Evolutionary conservation across 2,329 filamentous ascomycete genomes (phyloP).

Genomic region (Fusarium decemcellulare): DNA sequence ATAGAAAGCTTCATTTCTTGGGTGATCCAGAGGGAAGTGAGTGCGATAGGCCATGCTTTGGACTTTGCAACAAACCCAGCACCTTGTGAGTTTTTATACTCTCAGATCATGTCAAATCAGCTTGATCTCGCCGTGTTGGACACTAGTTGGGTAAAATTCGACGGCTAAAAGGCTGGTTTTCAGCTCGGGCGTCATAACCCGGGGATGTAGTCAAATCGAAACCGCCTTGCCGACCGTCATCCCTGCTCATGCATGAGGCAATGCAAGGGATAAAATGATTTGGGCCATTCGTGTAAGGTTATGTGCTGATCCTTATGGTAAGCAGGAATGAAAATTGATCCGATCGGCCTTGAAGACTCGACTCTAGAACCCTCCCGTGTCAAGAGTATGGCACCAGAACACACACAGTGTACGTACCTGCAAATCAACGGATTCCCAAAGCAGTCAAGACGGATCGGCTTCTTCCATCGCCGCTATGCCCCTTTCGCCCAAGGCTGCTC

Average conservation of each 20-base stretch:
- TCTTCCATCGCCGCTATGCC: conserved; percentile 12
- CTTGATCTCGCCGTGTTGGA: not conserved
- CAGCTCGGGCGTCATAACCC: not conserved
- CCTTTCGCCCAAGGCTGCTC: conserved; percentile 1
- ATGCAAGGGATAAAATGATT: not conserved
- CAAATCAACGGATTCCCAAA: not conserved
- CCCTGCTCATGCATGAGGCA: not conserved
- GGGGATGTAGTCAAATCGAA: not conserved
- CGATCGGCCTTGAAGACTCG: not conserved
- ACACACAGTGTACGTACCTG: not conserved
- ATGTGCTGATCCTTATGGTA: not conserved
- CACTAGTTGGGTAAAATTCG: not conserved
- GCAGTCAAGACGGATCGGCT: conserved; percentile 12
- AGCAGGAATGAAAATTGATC: not conserved
- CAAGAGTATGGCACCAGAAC: too few species aligned
- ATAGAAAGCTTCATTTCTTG: not conserved
- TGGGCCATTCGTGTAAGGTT: not conserved
- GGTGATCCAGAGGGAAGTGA: not conserved
- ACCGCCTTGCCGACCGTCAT: not conserved
- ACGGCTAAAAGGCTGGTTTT: not conserved
- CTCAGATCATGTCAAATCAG: not conserved
- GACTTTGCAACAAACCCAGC: not conserved
- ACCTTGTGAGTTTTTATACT: not conserved
- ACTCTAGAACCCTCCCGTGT: too few species aligned
- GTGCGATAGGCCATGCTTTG: not conserved